phyloP scores from a whole-genome alignment of 2,329 filamentous ascomycete species.

The Huntiella omanensis region DNA sequence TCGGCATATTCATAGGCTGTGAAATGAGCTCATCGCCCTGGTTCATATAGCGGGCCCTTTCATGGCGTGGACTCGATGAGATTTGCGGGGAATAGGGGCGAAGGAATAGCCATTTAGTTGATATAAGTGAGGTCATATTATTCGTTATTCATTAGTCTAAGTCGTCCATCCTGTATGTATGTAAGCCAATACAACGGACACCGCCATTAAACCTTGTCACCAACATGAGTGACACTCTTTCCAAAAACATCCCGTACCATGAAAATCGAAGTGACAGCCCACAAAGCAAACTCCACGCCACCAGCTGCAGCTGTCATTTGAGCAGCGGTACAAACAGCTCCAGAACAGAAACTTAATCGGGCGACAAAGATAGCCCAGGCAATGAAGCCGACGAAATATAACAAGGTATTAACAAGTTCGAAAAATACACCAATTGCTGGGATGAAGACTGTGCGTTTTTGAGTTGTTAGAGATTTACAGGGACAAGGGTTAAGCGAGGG shows the following conservation, averaged over 20 bases:
- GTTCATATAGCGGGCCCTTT: not conserved
- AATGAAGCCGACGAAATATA: conserved; percentile 42
- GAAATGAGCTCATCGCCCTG: conserved; percentile 5
- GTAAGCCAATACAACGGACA: not conserved
- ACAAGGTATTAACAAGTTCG: conserved; percentile 32
- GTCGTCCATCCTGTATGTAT: not conserved
- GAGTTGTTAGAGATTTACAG: not conserved
- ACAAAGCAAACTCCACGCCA: conserved; percentile 32
- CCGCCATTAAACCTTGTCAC: too few species aligned
- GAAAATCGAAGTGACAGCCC: conserved; percentile 30
- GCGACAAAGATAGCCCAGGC: conserved; percentile 38
- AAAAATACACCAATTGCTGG: conserved; percentile 29
- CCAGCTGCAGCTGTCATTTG: conserved; percentile 35
- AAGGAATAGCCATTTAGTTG: too few species aligned
- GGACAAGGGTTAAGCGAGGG: not conserved
- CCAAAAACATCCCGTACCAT: conserved; percentile 27
- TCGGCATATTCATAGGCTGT: not conserved
- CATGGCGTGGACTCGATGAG: too few species aligned
- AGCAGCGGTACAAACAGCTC: conserved; percentile 35
- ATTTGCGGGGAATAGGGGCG: too few species aligned
- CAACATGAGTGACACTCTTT: not conserved
- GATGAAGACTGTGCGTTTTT: conserved; percentile 22
- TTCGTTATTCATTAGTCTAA: too few species aligned
- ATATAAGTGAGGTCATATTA: too few species aligned
- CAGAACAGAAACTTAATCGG: conserved; percentile 36